These are phyloP conservation scores for Fraxinus floribunda DNA, from an alignment of 305 asterid genomes.

Conservation along the genomic window DNA sequence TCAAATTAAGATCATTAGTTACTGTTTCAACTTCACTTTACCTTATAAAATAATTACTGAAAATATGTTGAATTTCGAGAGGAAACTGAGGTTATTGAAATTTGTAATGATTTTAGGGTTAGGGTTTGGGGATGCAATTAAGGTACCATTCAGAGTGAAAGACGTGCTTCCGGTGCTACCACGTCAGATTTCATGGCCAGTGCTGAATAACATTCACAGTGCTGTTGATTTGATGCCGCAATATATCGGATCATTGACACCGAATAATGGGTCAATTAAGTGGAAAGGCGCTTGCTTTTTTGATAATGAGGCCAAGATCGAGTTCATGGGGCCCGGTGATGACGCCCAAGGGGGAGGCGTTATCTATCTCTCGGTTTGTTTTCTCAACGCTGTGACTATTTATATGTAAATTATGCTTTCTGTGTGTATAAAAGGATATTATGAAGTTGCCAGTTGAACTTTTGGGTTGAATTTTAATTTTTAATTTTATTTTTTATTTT, in stretches of 20 bases:
- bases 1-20: slow-evolving; percentile 9
- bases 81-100: slow-evolving; percentile 32
- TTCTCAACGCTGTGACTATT: slow-evolving; percentile 9
- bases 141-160: slow-evolving; percentile 70
- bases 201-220: slow-evolving; percentile 68
- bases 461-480: background rate
- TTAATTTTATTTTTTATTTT: too few species aligned
- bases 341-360: slow-evolving; percentile 85
- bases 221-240: slow-evolving; percentile 91
- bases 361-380: slow-evolving; percentile 64
- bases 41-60: slow-evolving; percentile 10
- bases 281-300: slow-evolving; percentile 93
- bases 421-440: background rate
- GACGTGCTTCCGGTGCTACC: slow-evolving; percentile 93
- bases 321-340: slow-evolving; percentile 57
- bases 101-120: slow-evolving; percentile 36
- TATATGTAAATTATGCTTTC: background rate
- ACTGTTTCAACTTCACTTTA: background rate
- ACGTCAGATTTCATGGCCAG: slow-evolving; percentile 89
- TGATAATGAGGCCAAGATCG: slow-evolving; percentile 70
- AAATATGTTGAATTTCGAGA: slow-evolving; percentile 31
- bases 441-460: background rate
- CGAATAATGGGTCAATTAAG: slow-evolving; percentile 67
- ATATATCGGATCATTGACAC: slow-evolving; percentile 78
- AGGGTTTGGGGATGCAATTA: slow-evolving; percentile 56